Evolutionary conservation across 176 grass and related monocot species (phyloP), one percentile per base, ranked within the genome.

Genomic region (Stipa capillata): DNA sequence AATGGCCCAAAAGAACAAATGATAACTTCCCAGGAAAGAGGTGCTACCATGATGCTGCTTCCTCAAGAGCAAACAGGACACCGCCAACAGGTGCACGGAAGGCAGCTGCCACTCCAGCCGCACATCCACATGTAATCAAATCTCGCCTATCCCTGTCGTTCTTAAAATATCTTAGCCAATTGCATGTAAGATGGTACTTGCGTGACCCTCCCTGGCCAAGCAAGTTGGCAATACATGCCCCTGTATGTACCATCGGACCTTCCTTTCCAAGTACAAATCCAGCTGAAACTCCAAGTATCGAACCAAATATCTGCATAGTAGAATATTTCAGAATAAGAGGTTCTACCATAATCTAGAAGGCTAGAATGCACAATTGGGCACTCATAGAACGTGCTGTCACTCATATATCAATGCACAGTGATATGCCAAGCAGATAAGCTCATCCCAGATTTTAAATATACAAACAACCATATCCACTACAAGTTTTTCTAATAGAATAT

Each of bases 171-270:
- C 84, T 83, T 55, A 97, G 78, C 88, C 94, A 86, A 65, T 80
- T 97, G 75, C 91, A 97, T 45, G 86, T 93, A 65, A 93, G 86
- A 65, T 78, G 88, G 52, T 93, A 91, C 70, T 93, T 93, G 86
- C 84, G 88, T 32, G 94, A 93, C 15, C 94, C 94, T 39, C 94
- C 94, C 79, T 97, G 94, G 53, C 94, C 91, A 52, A 97, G 86
- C 36, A 97, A 59, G 78, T 97, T 97, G 27, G 94, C 94, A 73
- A 97, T 93, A 7, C 94, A 97, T 3, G 94, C 88, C 6, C 91
- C 94, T 18, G 89, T 97, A 76, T 97, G 94, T 53, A 97, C 94
- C 94, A 97, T 91, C 29, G 94, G 94, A 25, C 94, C 94, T 74
- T 97, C 94, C 72, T 97, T 97, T 29, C 94, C 94, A 21, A 97